These are phyloP conservation scores for Spatholobus suberectus DNA, from an alignment of 306 rosid species.

Conservation along the genomic window DNA sequence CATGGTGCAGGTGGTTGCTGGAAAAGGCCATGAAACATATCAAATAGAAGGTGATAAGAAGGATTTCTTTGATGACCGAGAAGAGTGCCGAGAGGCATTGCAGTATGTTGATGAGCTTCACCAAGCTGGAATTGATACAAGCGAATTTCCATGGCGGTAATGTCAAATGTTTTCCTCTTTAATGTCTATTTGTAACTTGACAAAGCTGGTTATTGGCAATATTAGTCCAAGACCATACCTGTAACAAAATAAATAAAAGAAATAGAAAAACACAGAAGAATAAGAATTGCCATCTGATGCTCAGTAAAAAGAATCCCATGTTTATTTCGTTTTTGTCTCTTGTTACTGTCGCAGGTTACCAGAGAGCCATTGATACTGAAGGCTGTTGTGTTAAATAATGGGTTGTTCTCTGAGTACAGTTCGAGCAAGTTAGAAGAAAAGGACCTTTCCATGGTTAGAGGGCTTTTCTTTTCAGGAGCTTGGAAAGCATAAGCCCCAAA, in stretches of 20 bases:
- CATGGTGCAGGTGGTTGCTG: conserved; percentile 82
- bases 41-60: conserved; percentile 78
- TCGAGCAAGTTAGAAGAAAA: conserved; percentile 20
- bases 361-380: conserved; percentile 77
- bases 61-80: conserved; percentile 88
- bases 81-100: conserved; percentile 96
- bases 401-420: conserved; percentile 3
- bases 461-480: conserved; percentile 17
- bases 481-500: background rate
- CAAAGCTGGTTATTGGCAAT: conserved; percentile 4
- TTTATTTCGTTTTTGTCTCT: conserved; percentile 30
- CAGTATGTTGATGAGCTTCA: conserved; percentile 97
- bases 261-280: background rate
- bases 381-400: conserved; percentile 25
- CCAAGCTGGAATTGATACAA: conserved; percentile 96
- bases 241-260: background rate
- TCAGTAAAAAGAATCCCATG: background rate
- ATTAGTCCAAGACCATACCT: background rate
- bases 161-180: conserved; percentile 28
- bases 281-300: background rate
- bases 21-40: conserved; percentile 92
- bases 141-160: conserved; percentile 99
- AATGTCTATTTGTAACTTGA: background rate
- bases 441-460: conserved; percentile 20
- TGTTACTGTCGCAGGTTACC: conserved; percentile 70